phyloP scores from a whole-genome alignment of 225 moss, liverwort and hornwort species.

The Physcomitrellopsis africana region DNA sequence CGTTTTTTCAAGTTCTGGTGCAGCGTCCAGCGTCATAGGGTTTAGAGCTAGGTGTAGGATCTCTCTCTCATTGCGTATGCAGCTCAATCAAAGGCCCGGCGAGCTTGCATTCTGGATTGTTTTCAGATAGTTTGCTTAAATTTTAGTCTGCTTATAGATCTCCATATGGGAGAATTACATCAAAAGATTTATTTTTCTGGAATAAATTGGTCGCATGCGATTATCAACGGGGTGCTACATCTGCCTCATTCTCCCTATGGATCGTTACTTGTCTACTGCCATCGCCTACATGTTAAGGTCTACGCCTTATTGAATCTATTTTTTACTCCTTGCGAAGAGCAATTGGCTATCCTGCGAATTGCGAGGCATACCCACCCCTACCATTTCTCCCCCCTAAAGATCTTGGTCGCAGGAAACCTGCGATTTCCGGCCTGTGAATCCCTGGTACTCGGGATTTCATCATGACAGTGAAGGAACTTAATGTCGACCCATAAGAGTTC shows the following conservation, averaged over 20 bases:
- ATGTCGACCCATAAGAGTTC: too few relatives aligned
- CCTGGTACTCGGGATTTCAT: constrained; percentile 8
- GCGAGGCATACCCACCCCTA: constrained; percentile 38
- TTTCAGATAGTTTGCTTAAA: constrained; percentile 22
- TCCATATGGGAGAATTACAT: constrained; percentile 13
- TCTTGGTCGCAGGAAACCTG: too few relatives aligned
- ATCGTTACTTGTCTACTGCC: not conserved
- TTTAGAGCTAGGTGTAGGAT: constrained; percentile 19
- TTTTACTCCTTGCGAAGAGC: constrained; percentile 34
- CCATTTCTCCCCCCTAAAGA: constrained; percentile 24
- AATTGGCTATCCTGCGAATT: constrained; percentile 32
- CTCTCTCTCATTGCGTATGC: not conserved
- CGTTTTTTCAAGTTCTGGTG: constrained; percentile 25
- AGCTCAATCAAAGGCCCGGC: constrained; percentile 12
- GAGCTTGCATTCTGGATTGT: not conserved
- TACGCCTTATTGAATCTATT: not conserved
- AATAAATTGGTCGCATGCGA: constrained; percentile 30
- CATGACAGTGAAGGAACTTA: too few relatives aligned
- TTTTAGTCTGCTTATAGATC: constrained; percentile 18
- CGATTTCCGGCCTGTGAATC: not conserved
- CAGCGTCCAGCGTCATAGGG: not conserved
- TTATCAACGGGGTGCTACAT: not conserved
- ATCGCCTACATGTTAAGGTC: too few relatives aligned
- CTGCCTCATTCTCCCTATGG: too few relatives aligned
- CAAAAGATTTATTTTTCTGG: not conserved